Conservation (phyloP, 1,139 yeast species). For the Casaregolazyma lundiana region DNA sequence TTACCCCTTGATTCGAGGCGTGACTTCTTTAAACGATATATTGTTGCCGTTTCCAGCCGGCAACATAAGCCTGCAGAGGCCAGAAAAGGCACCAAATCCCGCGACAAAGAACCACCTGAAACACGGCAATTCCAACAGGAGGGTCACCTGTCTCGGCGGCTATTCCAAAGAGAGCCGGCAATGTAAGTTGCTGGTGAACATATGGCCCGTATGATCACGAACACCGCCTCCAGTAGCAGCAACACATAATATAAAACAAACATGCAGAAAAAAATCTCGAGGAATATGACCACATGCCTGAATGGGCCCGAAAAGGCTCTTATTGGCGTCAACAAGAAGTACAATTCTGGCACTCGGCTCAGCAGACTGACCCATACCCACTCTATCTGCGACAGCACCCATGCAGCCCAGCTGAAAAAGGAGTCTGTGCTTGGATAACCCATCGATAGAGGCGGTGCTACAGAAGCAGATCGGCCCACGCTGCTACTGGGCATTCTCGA, state of each 20-base stretch:
- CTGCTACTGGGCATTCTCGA: conserved; percentile 1
- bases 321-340: conserved; percentile 10
- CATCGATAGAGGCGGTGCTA: not conserved
- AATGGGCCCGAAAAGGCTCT: conserved; percentile 7
- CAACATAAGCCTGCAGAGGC: not conserved
- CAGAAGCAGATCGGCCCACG: not conserved
- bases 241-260: conserved; percentile 17
- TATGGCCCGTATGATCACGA: conserved; percentile 18
- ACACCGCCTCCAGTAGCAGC: conserved; percentile 17
- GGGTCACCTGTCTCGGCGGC: not conserved
- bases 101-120: not conserved
- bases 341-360: conserved; percentile 10
- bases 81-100: not conserved
- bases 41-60: not conserved
- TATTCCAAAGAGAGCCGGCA: conserved; percentile 3
- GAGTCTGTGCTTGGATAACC: not conserved
- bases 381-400: conserved; percentile 1
- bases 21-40: not conserved
- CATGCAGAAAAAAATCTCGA: conserved; percentile 17
- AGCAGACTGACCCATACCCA: conserved; percentile 7
- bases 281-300: conserved; percentile 16
- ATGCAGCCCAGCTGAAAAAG: not conserved
- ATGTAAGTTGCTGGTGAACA: conserved; percentile 21
- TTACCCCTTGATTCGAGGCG: not conserved
- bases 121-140: not conserved